These are phyloP conservation scores for Malus hybrid DNA, from an alignment of 331 rosid species.

Conservation along the genomic window DNA sequence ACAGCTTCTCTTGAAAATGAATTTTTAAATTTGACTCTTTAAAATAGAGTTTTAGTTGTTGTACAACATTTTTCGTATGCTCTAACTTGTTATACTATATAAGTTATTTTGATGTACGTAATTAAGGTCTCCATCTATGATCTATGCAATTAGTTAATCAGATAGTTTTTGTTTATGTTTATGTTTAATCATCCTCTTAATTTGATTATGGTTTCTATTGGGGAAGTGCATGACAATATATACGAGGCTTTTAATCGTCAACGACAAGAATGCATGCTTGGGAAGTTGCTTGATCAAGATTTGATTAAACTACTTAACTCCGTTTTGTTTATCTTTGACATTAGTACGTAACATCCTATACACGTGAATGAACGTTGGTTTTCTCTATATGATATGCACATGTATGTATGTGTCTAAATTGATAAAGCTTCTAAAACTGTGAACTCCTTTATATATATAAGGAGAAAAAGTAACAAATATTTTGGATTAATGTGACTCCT, in stretches of 20 bases:
- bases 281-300: neutral
- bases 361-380: neutral
- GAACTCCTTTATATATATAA: too few relatives aligned
- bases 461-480: too few relatives aligned
- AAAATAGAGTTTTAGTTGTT: too few relatives aligned
- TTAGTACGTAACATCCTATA: neutral
- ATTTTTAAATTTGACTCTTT: too few relatives aligned
- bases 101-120: neutral
- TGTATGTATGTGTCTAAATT: too few relatives aligned
- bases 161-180: neutral
- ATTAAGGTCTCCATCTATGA: neutral
- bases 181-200: neutral
- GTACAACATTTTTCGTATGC: too few relatives aligned
- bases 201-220: neutral
- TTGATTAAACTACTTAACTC: neutral
- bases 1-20: too few relatives aligned
- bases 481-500: too few relatives aligned
- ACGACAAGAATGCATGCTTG: conserved; percentile 14
- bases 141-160: neutral
- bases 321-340: neutral
- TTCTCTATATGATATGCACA: too few relatives aligned
- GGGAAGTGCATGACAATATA: neutral
- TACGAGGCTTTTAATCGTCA: conserved; percentile 16
- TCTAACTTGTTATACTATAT: neutral
- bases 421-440: too few relatives aligned